Evolutionary conservation across 2,329 filamentous ascomycete genomes (phyloP).

Genomic region (Lachnellula suecica): DNA sequence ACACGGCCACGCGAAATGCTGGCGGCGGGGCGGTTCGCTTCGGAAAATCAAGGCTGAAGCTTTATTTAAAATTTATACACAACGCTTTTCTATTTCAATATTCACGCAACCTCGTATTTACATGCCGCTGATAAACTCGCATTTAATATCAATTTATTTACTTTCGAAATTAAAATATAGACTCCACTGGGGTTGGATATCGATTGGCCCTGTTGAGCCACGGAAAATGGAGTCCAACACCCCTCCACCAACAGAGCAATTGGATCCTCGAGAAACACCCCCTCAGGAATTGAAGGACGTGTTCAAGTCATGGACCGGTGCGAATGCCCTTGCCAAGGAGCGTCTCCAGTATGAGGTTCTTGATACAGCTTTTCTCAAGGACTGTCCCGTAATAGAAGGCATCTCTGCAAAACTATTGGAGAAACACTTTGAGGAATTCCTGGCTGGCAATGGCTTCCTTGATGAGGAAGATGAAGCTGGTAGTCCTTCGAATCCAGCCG

Average conservation of each 20-base stretch:
- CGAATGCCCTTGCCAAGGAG: constrained; percentile 36
- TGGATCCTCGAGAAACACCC: constrained; percentile 78
- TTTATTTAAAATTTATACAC: not conserved
- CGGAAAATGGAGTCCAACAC: constrained; percentile 7
- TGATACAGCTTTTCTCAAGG: not conserved
- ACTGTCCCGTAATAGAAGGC: not conserved
- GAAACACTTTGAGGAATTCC: not conserved
- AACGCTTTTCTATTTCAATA: not conserved
- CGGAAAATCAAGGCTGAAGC: constrained; percentile 14
- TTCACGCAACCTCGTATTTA: too few relatives aligned
- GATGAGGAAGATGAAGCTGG: not conserved
- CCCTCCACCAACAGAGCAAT: constrained; percentile 14
- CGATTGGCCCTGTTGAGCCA: not conserved
- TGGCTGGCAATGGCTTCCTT: not conserved
- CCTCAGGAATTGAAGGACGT: constrained; percentile 66
- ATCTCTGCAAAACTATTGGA: not conserved
- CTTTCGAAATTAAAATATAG: too few relatives aligned
- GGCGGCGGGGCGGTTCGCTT: not conserved
- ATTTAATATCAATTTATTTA: too few relatives aligned
- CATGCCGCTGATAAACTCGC: too few relatives aligned
- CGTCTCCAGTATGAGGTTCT: constrained; percentile 37
- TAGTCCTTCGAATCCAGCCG: not conserved
- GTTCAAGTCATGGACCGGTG: constrained; percentile 59
- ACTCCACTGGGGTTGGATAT: not conserved
- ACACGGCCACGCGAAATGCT: constrained; percentile 13